Evolutionary conservation across 1,284 basidiomycete species (phyloP).

Genomic region (Rhodotorula sp.): DNA sequence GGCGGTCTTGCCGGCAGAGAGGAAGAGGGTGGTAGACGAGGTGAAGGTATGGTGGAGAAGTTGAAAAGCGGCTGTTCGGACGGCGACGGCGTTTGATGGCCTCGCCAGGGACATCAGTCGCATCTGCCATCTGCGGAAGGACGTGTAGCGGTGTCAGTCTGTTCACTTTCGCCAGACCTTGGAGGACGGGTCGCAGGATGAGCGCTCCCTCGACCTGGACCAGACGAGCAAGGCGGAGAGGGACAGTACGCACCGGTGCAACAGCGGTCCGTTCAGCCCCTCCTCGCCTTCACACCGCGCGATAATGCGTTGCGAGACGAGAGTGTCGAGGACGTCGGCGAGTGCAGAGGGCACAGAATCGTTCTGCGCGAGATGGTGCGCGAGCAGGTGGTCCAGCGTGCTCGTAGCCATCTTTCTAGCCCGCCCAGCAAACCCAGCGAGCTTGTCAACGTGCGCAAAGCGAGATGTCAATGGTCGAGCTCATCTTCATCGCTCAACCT

Average conservation of each 20-base stretch:
- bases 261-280: constrained; percentile 19
- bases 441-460: not conserved
- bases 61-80: constrained; percentile 30
- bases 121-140: constrained; percentile 28
- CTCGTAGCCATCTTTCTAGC: constrained; percentile 1
- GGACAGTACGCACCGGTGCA: constrained; percentile 23
- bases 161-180: not conserved
- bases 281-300: constrained; percentile 14
- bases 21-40: constrained; percentile 24
- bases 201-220: no score
- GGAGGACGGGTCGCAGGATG: not conserved
- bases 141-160: not conserved
- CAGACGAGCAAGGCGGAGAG: not conserved
- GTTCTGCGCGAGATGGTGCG: constrained; percentile 22
- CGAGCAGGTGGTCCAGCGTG: constrained; percentile 25
- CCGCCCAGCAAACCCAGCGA: not conserved
- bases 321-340: not conserved
- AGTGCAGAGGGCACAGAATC: constrained; percentile 5
- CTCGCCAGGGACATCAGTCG: constrained; percentile 26
- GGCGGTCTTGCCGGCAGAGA: constrained; percentile 18
- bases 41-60: constrained; percentile 28
- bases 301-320: constrained; percentile 13
- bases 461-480: not conserved
- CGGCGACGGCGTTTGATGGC: constrained; percentile 7
- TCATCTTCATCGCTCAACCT: not conserved